Base-by-base conservation (phyloP, 352 stramenopile species). In the Phytophthora agathidicida region DNA sequence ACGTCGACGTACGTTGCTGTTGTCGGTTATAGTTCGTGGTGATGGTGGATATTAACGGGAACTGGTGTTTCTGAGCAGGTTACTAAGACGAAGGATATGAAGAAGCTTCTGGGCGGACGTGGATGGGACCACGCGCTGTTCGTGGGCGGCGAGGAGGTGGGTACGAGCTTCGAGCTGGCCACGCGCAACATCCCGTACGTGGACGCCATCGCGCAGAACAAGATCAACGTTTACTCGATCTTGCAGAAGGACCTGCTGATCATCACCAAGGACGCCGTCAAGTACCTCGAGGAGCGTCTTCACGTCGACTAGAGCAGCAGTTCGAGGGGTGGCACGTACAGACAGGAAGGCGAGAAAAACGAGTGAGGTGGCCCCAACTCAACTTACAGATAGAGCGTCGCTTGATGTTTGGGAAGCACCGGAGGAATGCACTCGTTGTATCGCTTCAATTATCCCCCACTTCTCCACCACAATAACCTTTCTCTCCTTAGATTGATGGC, bases 191-290 rank as follows among this genome's bases (percentile, higher is more conserved):
- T 96, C 59, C 82, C 84, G 45, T 84, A 89, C 69, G 78, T 96
- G 33, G 85, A 91, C 65, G 86, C 83, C 53, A 67, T 96, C 35
- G 73, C 83, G 67, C 80, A 93, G 75, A 73, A 91, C 71, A 93
- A 94, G 80, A 86, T 96, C 71, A 96, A 94, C 67, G 84, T 94
- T 32, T 96, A 96, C 78, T 92, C 86, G 66, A 94, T 96, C 71
- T 53, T 96, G 67, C 81, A 96, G 61, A 93, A 93, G 75, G 86
- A 96, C 59, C 54, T 96, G 62, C 69, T 96, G 35, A 80, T 96
- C 55, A 80, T 94, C 65, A 93, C 86, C 24, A 84, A 84, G 49
- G 86, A 93, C 54, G 81, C 86, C 23, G 82, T 90, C 68, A 94
- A 93, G 81, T 95, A 95, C 70, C 75, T 95, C 33, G 86, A 95